Percentiles rank a stretch among this genome's conserved stretches.
Conservation (phyloP, 768 basidiomycete species). For the Boletus rex-veris region DNA sequence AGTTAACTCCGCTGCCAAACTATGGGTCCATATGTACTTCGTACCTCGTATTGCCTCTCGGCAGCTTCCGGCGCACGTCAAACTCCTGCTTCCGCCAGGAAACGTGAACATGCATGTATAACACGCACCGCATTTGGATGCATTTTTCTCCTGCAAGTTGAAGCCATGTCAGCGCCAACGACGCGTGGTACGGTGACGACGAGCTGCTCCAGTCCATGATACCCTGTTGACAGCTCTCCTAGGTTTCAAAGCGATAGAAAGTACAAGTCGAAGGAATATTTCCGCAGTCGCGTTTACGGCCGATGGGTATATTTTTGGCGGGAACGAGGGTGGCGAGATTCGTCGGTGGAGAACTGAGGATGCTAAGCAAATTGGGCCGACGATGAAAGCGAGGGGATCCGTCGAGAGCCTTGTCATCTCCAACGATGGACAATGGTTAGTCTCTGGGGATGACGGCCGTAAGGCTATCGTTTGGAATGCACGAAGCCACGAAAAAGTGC, state of each 20-base stretch:
- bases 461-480: too few relatives aligned
- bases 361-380: not conserved
- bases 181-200: not conserved
- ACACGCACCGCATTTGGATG: too few relatives aligned
- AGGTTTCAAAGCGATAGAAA: not conserved
- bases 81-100: too few relatives aligned
- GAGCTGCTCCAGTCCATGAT: not conserved
- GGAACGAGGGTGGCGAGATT: not conserved
- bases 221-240: not conserved
- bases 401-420: not conserved
- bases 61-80: too few relatives aligned
- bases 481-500: too few relatives aligned
- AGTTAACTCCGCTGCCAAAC: too few relatives aligned
- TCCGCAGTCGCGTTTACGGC: not conserved
- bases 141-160: too few relatives aligned
- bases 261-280: not conserved
- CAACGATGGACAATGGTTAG: not conserved
- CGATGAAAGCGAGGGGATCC: not conserved
- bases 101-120: too few relatives aligned
- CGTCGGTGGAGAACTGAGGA: not conserved
- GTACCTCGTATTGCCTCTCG: too few relatives aligned
- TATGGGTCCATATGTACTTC: too few relatives aligned
- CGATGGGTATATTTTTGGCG: not conserved
- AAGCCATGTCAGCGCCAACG: not conserved
- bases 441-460: not conserved